Percentiles rank a stretch among this genome's conserved stretches.
These are phyloP conservation scores for Lactifluus volemus DNA, from an alignment of 768 basidiomycete species.

Conservation along the genomic window DNA sequence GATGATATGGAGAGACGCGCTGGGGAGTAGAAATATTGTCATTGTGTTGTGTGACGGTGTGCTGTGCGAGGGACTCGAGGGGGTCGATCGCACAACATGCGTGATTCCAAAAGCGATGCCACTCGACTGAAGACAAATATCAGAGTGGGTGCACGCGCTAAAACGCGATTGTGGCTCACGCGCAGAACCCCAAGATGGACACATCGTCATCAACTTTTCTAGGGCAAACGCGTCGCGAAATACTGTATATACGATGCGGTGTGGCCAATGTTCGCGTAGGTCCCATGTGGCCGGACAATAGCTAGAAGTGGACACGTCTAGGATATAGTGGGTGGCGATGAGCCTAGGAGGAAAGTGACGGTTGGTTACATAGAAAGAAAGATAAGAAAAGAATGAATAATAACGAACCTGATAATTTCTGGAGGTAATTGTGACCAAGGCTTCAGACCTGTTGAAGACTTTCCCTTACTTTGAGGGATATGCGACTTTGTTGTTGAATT, in stretches of 20 bases:
- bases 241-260: slow-evolving; percentile 50
- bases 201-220: slow-evolving; percentile 18
- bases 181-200: slow-evolving; percentile 18
- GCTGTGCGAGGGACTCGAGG: slow-evolving; percentile 42
- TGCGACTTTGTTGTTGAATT: slow-evolving; percentile 17
- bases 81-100: slow-evolving; percentile 57
- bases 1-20: slow-evolving; percentile 41
- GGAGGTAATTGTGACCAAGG: slow-evolving; percentile 56
- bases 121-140: slow-evolving; percentile 41
- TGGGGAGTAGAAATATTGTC: slow-evolving; percentile 21
- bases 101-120: slow-evolving; percentile 63
- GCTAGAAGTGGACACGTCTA: slow-evolving; percentile 34
- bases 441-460: slow-evolving; percentile 47
- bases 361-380: background rate
- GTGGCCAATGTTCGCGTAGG: slow-evolving; percentile 48
- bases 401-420: slow-evolving; percentile 46
- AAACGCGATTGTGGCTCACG: slow-evolving; percentile 13
- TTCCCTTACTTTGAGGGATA: slow-evolving; percentile 29
- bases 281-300: slow-evolving; percentile 44
- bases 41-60: slow-evolving; percentile 35
- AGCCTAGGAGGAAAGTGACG: slow-evolving; percentile 30
- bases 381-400: background rate
- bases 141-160: slow-evolving; percentile 18
- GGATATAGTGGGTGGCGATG: slow-evolving; percentile 51
- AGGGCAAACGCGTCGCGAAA: slow-evolving; percentile 34